A percentile compares a stretch with the other conserved stretches of the same genome.
These are phyloP conservation scores for Withania somnifera DNA, from an alignment of 305 asterid species.

Conservation along the genomic window DNA sequence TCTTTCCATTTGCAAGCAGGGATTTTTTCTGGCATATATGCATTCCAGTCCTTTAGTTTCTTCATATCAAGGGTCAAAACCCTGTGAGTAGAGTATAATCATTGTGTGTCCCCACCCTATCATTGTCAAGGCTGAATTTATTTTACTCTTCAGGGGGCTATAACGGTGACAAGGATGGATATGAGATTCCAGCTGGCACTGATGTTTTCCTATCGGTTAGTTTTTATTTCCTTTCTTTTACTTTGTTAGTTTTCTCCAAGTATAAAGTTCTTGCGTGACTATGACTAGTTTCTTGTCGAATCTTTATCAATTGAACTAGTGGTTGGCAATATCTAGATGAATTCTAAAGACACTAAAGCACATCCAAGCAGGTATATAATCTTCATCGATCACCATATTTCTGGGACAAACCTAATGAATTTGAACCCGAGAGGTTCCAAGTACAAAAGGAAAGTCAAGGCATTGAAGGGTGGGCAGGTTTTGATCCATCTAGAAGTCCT, in stretches of 20 bases:
- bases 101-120: not conserved
- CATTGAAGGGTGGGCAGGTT: slow-evolving; percentile 87
- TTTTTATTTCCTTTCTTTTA: not conserved
- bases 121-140: not conserved
- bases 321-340: not conserved
- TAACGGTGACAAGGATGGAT: slow-evolving; percentile 59
- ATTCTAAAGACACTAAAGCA: not conserved
- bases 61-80: not conserved
- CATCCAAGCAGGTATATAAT: slow-evolving; percentile 60
- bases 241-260: not conserved
- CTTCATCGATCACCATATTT: slow-evolving; percentile 88
- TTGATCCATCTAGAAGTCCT: slow-evolving; percentile 86
- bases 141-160: slow-evolving; percentile 56
- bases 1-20: not conserved
- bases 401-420: slow-evolving; percentile 81
- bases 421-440: slow-evolving; percentile 85
- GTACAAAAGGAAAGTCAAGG: slow-evolving; percentile 37
- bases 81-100: not conserved
- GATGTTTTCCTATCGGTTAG: slow-evolving; percentile 79
- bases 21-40: not conserved
- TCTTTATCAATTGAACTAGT: not conserved
- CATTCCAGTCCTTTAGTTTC: not conserved
- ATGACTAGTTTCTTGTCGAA: not conserved
- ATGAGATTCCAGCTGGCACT: slow-evolving; percentile 70
- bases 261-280: not conserved